These are phyloP conservation scores for Evernia prunastri DNA, from an alignment of 495 filamentous ascomycete genomes.

Conservation along the genomic window DNA sequence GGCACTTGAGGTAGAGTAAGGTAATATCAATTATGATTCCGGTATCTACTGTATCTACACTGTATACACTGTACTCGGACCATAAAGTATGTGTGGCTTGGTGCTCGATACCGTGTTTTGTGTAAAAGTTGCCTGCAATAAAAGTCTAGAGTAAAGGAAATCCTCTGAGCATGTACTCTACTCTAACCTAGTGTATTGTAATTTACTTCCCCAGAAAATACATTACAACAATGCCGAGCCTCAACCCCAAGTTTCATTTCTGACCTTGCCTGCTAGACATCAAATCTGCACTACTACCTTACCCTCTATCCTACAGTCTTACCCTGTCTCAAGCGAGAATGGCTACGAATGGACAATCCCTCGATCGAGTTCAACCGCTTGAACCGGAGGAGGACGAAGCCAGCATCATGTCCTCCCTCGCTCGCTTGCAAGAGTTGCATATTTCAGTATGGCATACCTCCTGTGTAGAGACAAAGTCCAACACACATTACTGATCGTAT, in stretches of 20 bases:
- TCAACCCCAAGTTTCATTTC: background rate
- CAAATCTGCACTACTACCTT: background rate
- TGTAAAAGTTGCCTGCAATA: too few relatives aligned
- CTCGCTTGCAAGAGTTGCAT: constrained; percentile 24
- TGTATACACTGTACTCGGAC: too few relatives aligned
- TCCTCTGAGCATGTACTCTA: too few relatives aligned
- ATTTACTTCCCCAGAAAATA: background rate
- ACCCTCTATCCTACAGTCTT: background rate
- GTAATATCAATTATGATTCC: too few relatives aligned
- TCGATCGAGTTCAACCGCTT: background rate
- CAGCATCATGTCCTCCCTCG: constrained; percentile 18
- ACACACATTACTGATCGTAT: background rate
- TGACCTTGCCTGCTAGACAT: background rate
- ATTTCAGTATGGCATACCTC: constrained; percentile 16
- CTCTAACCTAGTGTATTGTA: too few relatives aligned
- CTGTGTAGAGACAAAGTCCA: background rate
- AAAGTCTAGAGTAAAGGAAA: too few relatives aligned
- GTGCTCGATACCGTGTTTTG: too few relatives aligned
- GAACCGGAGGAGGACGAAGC: constrained; percentile 20
- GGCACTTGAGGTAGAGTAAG: too few relatives aligned
- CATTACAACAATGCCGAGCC: background rate
- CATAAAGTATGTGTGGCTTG: too few relatives aligned
- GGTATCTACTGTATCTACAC: too few relatives aligned
- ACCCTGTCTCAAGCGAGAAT: background rate
- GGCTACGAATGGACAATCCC: constrained; percentile 1